Base-by-base conservation (phyloP, 108 stramenopile species). In the Discostella pseudostelligera region DNA sequence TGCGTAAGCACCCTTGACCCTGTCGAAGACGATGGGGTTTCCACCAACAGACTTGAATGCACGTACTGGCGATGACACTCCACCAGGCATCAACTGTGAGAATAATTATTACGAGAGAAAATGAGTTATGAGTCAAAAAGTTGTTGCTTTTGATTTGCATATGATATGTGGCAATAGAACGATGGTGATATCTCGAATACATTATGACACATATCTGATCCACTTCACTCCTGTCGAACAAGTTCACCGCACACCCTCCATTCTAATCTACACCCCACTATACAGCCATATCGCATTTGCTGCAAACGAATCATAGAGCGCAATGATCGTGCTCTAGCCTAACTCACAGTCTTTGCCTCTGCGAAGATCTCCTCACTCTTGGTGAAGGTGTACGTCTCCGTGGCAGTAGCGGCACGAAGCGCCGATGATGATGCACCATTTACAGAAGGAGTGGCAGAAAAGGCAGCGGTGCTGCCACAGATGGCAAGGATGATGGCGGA, bases 41-140 rank as follows among this genome's bases (percentile, higher is more conserved):
- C 97, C 97, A 50, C 97, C 97, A 25, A 98, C 97, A 12, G 88
- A 90, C 83, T 96, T 97, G 90, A 98, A 98, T 39, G 97, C 97
- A 67, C 97, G 92, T 37, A 98, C 97, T 28, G 97, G 97, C 21
- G 96, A 97, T 53, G 88, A 91, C 2, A 98, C 97, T 75, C 97
- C 97, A 72, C 97, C 97, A 17, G 97, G 97, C 97, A 98, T 98
- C 60, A 98, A 81, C 92, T 93, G 67, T 43, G 17, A 44, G 63
- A 14, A 59, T 10, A 25, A 48, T 14, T 67, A 45, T 20, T 36
- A 19, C 19, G 21, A 45, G 36, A 43, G 26, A 72, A 45, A 46
- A 48, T 36, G 35, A 8, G 62, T 42, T 1, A 21, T 5, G 14
- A 13, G 21, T 39, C n/a, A 19, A 55, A 42, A 20, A 39, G 39